Evolutionary conservation across 495 filamentous ascomycete genomes (phyloP).

Genomic region (Talaromyces nanjingensis): DNA sequence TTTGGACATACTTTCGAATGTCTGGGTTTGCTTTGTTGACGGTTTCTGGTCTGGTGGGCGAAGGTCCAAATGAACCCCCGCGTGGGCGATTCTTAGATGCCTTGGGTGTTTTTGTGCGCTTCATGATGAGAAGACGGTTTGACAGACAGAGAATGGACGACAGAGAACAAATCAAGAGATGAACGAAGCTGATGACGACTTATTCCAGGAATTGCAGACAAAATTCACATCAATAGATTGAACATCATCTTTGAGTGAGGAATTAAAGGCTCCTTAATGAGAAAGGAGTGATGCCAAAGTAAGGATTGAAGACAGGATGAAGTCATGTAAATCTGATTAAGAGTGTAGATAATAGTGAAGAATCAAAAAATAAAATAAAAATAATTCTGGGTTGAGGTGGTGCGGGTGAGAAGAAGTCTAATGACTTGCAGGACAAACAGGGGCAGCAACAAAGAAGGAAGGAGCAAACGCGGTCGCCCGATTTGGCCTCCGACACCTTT

Average conservation of each 20-base stretch:
- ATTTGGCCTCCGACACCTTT: background rate
- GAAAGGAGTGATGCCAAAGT: background rate
- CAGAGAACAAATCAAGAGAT: background rate
- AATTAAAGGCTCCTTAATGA: background rate
- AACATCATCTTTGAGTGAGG: background rate
- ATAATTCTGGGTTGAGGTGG: background rate
- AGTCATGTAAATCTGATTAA: background rate
- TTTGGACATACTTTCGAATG: constrained; percentile 31
- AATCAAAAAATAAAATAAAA: background rate
- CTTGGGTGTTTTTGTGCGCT: background rate
- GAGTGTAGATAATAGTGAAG: background rate
- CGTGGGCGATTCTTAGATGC: background rate
- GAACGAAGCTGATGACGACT: background rate
- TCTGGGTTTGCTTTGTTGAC: constrained; percentile 16
- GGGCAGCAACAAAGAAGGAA: background rate
- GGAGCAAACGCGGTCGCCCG: background rate
- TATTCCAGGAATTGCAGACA: background rate
- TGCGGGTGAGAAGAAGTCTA: background rate
- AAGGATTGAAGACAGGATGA: background rate
- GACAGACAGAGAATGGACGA: background rate
- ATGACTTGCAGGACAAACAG: constrained; percentile 1
- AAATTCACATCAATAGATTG: background rate
- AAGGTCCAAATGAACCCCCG: background rate
- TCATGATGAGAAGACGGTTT: background rate
- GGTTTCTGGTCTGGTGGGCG: background rate